A percentile compares a stretch with the other conserved stretches of the same genome.
phyloP scores from a whole-genome alignment of 495 filamentous ascomycete genomes.

The Penicillium paxilli region DNA sequence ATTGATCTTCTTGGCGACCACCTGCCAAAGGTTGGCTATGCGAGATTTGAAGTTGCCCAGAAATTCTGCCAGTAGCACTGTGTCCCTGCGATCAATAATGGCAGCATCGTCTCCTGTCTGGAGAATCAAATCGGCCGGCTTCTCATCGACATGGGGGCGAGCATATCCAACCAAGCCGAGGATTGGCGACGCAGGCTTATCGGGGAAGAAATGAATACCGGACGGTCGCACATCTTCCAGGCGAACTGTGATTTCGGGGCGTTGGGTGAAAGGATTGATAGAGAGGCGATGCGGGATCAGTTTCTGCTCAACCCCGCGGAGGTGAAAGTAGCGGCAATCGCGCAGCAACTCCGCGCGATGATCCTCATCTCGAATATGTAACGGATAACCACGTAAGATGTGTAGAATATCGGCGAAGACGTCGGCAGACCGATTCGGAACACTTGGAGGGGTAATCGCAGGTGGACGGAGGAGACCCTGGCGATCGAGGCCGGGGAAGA shows the following conservation, averaged over 20 bases:
- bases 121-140: constrained; percentile 69
- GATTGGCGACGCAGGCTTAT: constrained; percentile 27
- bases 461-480: constrained; percentile 85
- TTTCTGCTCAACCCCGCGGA: constrained; percentile 87
- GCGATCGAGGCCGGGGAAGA: constrained; percentile 84
- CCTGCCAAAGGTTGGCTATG: constrained; percentile 71
- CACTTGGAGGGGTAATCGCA: constrained; percentile 75
- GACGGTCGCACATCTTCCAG: constrained; percentile 85
- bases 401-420: constrained; percentile 84
- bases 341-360: constrained; percentile 79
- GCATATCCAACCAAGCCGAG: constrained; percentile 72
- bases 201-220: constrained; percentile 65
- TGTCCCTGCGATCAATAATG: constrained; percentile 52
- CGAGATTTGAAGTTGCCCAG: constrained; percentile 64
- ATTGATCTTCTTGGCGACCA: constrained; percentile 79
- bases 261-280: constrained; percentile 66
- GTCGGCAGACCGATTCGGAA: constrained; percentile 77
- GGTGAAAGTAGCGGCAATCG: constrained; percentile 90
- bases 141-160: constrained; percentile 79
- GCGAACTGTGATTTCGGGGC: constrained; percentile 77
- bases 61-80: constrained; percentile 65
- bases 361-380: constrained; percentile 71
- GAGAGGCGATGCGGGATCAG: constrained; percentile 77
- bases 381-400: constrained; percentile 81
- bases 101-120: constrained; percentile 74